Evolutionary conservation across 2,329 filamentous ascomycete genomes (phyloP).

Genomic region (Daldinia eschscholtzii): DNA sequence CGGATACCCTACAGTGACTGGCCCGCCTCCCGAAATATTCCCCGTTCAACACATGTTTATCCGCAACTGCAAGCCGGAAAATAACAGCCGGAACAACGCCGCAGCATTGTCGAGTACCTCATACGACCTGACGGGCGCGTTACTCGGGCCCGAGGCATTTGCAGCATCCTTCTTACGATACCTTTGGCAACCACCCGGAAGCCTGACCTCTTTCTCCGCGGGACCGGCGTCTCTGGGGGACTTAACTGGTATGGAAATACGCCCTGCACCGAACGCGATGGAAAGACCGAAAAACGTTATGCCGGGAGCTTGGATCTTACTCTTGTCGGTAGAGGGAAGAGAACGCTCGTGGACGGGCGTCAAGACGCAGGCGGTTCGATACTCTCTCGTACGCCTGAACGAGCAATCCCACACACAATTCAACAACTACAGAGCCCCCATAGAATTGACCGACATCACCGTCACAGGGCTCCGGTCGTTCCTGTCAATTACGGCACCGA

Average conservation of each 20-base stretch:
- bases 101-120: too few relatives aligned
- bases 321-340: not conserved
- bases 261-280: not conserved
- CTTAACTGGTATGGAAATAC: not conserved
- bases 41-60: slow-evolving; percentile 1
- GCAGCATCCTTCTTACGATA: not conserved
- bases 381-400: not conserved
- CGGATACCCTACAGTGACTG: too few relatives aligned
- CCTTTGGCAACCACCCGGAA: not conserved
- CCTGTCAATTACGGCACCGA: not conserved
- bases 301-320: not conserved
- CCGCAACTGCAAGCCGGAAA: not conserved
- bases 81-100: too few relatives aligned
- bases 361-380: too few relatives aligned
- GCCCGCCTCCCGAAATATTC: not conserved
- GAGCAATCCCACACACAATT: not conserved
- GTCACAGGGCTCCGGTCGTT: not conserved
- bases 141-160: not conserved
- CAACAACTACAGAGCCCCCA: not conserved
- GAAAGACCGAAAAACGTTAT: not conserved
- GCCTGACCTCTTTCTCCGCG: not conserved
- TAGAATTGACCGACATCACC: not conserved
- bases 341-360: not conserved
- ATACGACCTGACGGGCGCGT: too few relatives aligned
- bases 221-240: not conserved